Evolutionary conservation across 2,329 filamentous ascomycete genomes (phyloP), one percentile per base, ranked within the genome.

Genomic region (Xylariaceae sp.): DNA sequence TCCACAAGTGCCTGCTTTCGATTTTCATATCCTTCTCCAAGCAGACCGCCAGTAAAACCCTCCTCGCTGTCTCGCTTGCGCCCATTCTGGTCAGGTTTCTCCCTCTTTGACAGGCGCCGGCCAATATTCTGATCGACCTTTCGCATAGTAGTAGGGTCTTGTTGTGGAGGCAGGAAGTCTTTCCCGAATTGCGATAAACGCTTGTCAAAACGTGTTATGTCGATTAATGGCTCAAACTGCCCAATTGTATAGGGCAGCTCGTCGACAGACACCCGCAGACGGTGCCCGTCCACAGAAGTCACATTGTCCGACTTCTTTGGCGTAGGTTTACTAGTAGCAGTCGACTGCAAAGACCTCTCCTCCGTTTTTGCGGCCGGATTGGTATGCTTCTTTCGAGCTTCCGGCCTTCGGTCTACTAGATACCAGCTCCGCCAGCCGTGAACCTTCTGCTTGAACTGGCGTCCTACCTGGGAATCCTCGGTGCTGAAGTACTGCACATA

Each of bases 401-500:
- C 75, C 33, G 67, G 72, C 49, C 88, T 82, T 59, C 87, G 86
- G 65, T 91, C 87, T 39, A 91, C 89, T 6, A 97, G 76, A 69
- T 96, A 96, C 92, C 92, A 96, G 73, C 91, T 96, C 56, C 94
- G 85, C 93, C 93, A 97, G 34, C 77, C 77, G 60, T 96, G 92
- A 1, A 96, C 81, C 21, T 82, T 81, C 14, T 82, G 79, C 67
- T 89, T 87, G 75, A 94, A 96, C 12, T 78, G 76, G n/a, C 82
- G 80, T 0, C 90, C 91, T 1, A 87, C 74, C 1, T 77, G 72
- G 4, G 82, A 77, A 66, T 97, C 91, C 40, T 91, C 91, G 1
- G 89, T 91, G 56, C 86, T 88, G 76, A 98, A 96, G 75, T 94
- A 96, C 70, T 98, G 94, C 3, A 96, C 90, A 69, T 92, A 98